These are phyloP conservation scores for Pythium brassicae DNA, from an alignment of 352 stramenopile species.

Conservation along the genomic window DNA sequence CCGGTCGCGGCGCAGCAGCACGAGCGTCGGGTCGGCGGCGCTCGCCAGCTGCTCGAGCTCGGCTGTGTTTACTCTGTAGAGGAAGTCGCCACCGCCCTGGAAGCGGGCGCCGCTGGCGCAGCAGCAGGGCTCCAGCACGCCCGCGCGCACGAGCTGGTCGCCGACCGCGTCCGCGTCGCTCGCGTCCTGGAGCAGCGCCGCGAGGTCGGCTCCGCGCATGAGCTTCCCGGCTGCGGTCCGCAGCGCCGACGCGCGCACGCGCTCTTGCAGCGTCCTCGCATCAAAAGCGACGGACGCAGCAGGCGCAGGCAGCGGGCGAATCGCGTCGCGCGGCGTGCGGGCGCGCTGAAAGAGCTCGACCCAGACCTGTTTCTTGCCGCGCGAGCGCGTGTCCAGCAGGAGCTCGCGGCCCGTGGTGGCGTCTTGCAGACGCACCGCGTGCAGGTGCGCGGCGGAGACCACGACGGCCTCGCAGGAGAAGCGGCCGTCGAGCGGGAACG, in stretches of 20 bases:
- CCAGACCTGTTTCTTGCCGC: slow-evolving; percentile 52
- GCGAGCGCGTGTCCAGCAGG: slow-evolving; percentile 34
- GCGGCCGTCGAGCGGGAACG: slow-evolving; percentile 34
- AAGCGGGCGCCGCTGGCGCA: slow-evolving; percentile 25
- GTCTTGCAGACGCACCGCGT: slow-evolving; percentile 45
- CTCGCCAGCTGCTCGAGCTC: slow-evolving; percentile 5
- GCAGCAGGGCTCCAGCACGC: slow-evolving; percentile 27
- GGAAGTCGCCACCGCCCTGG: slow-evolving; percentile 16
- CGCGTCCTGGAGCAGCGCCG: slow-evolving; percentile 21
- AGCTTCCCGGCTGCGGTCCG: slow-evolving; percentile 19
- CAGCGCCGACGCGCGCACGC: slow-evolving; percentile 20
- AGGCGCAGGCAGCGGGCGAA: slow-evolving; percentile 5
- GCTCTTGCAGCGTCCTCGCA: slow-evolving; percentile 5
- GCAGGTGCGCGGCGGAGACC: slow-evolving; percentile 54
- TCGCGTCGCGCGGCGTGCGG: slow-evolving; percentile 13
- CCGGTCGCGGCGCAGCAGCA: neutral
- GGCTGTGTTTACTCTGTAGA: slow-evolving; percentile 29
- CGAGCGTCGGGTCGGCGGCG: neutral
- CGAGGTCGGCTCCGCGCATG: slow-evolving; percentile 28
- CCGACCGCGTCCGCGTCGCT: slow-evolving; percentile 17
- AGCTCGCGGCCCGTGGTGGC: slow-evolving; percentile 36
- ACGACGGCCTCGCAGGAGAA: slow-evolving; percentile 49
- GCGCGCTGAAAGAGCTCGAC: slow-evolving; percentile 37
- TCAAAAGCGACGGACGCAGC: neutral
- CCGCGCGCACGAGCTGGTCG: slow-evolving; percentile 22